Evolutionary conservation across 1,139 yeast species (phyloP), one percentile per base, ranked within the genome.

Genomic region (Ogataea hybrid): DNA sequence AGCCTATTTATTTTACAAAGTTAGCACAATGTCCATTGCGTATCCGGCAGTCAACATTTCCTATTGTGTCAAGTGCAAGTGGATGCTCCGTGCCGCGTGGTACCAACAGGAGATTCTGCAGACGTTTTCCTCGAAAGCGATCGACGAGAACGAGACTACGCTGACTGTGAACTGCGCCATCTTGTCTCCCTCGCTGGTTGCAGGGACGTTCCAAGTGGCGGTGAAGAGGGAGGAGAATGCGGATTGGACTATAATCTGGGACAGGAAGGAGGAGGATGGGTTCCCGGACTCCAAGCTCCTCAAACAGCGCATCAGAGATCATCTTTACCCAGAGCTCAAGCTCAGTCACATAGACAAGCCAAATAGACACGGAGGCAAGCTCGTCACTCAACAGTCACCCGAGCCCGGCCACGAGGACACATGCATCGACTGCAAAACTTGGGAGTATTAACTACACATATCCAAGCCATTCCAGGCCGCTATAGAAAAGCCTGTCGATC

Each of bases 31-130:
- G n/a, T 8, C 31, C 17, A 28, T 16, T 16, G 29, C 34, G 32
- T 54, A 48, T 43, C 84, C 84, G 0, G 62, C 77, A 15, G 69
- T 80, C 3, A 61, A 73, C 8, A 79, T 80, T 38, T 62, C 69
- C 44, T 80, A 78, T 57, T 80, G 86, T 56, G 77, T 79, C 12
- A 71, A 68, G 53, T 80, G 86, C 62, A 74, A 77, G 48, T 80
- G 86, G 86, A 74, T 77, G 50, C 65, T 80, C 21, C 63, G 87
- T n/a, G 83, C 85, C 2, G 71, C 80, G 0, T 81, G 86, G 86
- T 79, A 78, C 47, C 65, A 73, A 18, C 86, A 80, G 54, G 87
- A 80, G 57, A 65, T 81, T 3, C 59, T 80, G 23, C 78, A 78
- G 43, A 81, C 87, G 0, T 81, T 79, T 56, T 75, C 40, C 54